Conservation (phyloP, 441 rosid genomes). For the Populus hybrid region DNA sequence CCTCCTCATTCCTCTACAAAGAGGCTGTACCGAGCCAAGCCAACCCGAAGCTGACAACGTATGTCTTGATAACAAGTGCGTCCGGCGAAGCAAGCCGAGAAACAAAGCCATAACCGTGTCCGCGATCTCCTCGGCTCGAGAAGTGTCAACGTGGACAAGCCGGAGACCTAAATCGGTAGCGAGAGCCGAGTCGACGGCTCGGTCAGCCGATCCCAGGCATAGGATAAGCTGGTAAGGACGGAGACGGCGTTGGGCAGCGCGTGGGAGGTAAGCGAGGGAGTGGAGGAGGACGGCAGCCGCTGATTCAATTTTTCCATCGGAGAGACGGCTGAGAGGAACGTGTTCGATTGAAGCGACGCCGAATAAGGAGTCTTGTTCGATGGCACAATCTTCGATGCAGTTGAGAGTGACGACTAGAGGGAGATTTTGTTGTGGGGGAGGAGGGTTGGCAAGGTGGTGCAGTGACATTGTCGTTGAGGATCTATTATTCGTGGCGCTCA, state of each 20-base stretch:
- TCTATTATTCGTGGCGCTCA: constrained; percentile 28
- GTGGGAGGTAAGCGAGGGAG: constrained; percentile 92
- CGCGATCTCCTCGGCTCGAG: constrained; percentile 94
- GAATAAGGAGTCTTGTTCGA: constrained; percentile 74
- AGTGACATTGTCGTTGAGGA: constrained; percentile 55
- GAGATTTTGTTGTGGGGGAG: constrained; percentile 23
- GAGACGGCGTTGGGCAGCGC: constrained; percentile 96
- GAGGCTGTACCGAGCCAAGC: constrained; percentile 93
- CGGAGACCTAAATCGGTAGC: constrained; percentile 88
- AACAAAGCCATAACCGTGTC: constrained; percentile 95
- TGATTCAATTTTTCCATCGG: constrained; percentile 82
- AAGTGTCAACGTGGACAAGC: constrained; percentile 85
- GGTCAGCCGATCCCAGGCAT: constrained; percentile 92
- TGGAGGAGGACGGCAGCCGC: constrained; percentile 89
- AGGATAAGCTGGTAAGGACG: constrained; percentile 90
- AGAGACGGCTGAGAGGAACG: constrained; percentile 84
- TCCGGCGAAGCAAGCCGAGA: constrained; percentile 86
- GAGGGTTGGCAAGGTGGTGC: constrained; percentile 32
- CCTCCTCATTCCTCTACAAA: constrained; percentile 90
- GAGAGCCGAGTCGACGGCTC: constrained; percentile 79
- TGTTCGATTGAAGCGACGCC: constrained; percentile 82
- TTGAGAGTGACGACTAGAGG: constrained; percentile 79
- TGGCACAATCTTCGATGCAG: constrained; percentile 80
- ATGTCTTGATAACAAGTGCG: constrained; percentile 84
- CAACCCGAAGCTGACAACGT: constrained; percentile 86